Percentiles rank a stretch among this genome's conserved stretches.
phyloP scores from a whole-genome alignment of 495 filamentous ascomycete genomes.

The Mytilinidion resinicola region DNA sequence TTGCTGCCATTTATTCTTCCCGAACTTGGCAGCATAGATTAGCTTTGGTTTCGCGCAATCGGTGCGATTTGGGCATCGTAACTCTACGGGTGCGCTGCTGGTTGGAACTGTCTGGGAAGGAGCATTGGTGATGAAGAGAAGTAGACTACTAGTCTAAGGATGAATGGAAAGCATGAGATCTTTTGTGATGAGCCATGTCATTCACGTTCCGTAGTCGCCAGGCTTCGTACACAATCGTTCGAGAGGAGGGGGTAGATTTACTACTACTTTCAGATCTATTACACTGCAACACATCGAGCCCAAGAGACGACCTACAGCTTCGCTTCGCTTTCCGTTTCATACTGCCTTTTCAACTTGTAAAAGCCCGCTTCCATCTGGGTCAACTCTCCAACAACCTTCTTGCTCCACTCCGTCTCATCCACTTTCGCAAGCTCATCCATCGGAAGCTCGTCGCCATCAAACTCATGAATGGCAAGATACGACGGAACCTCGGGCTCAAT shows the following conservation, averaged over 20 bases:
- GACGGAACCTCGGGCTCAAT: not conserved
- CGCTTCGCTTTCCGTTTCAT: slow-evolving; percentile 5
- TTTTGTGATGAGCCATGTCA: too few species aligned
- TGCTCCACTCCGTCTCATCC: slow-evolving; percentile 18
- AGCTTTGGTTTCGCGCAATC: too few species aligned
- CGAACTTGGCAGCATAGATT: too few species aligned
- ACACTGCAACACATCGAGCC: too few species aligned
- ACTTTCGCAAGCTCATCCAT: slow-evolving; percentile 5
- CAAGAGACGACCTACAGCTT: not conserved
- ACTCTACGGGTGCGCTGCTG: not conserved
- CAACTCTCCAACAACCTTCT: slow-evolving; percentile 15
- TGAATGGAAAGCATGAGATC: too few species aligned
- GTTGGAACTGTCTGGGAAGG: not conserved
- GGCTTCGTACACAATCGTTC: too few species aligned
- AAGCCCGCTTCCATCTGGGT: slow-evolving; percentile 19
- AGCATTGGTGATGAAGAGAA: not conserved
- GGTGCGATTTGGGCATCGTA: not conserved
- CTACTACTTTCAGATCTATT: too few species aligned
- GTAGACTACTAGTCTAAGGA: too few species aligned
- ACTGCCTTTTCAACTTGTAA: slow-evolving; percentile 24
- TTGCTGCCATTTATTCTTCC: too few species aligned
- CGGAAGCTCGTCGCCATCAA: slow-evolving; percentile 17
- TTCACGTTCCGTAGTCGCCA: too few species aligned
- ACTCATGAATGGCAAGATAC: slow-evolving; percentile 22
- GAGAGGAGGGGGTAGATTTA: too few species aligned